A percentile compares a stretch with the other conserved stretches of the same genome.
These are phyloP conservation scores for Oryza brachyantha DNA, from an alignment of 176 grass and related monocot species.

Conservation along the genomic window DNA sequence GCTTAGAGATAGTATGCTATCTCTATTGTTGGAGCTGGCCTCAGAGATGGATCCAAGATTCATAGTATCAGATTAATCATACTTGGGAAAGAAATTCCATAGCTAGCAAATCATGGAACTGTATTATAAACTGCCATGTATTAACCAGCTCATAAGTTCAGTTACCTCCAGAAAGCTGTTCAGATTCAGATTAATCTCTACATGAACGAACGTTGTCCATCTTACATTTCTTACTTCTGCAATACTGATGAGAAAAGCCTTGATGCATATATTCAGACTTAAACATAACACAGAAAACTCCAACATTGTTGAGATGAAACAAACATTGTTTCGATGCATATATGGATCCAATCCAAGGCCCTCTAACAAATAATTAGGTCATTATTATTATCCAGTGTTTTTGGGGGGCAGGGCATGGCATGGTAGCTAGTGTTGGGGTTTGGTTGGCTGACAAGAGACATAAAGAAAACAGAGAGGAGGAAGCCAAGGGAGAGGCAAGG, in stretches of 20 bases:
- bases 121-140: too few relatives aligned
- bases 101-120: not conserved
- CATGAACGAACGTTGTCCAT: too few relatives aligned
- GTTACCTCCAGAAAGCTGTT: not conserved
- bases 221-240: not conserved
- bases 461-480: slow-evolving; percentile 23
- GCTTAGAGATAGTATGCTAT: too few relatives aligned
- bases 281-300: too few relatives aligned
- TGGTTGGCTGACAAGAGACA: slow-evolving; percentile 60
- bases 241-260: too few relatives aligned
- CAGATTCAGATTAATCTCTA: not conserved
- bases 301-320: too few relatives aligned
- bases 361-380: slow-evolving; percentile 23
- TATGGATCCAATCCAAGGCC: not conserved
- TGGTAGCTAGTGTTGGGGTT: not conserved
- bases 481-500: not conserved
- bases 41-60: not conserved
- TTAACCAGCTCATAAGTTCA: not conserved
- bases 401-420: too few relatives aligned
- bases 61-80: not conserved
- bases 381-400: slow-evolving; percentile 1
- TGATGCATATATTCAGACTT: too few relatives aligned
- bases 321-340: not conserved
- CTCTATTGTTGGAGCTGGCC: too few relatives aligned
- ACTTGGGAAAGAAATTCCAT: not conserved